phyloP scores from a whole-genome alignment of 495 filamentous ascomycete genomes.

The Bacidia gigantensis region DNA sequence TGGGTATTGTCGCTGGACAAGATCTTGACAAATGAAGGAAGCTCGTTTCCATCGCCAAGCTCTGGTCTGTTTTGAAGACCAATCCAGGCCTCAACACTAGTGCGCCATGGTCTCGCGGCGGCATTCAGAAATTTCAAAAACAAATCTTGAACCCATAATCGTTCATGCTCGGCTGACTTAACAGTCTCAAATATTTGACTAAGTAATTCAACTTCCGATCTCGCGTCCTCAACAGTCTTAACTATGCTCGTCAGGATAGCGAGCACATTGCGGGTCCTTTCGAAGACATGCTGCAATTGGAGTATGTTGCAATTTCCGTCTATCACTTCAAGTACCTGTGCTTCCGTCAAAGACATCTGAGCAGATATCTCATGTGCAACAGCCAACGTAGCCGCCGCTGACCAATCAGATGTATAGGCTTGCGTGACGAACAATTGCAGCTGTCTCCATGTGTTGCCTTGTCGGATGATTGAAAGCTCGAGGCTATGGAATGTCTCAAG shows the following conservation, averaged over 20 bases:
- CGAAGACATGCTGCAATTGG: slow-evolving; percentile 54
- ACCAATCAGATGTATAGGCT: slow-evolving; percentile 18
- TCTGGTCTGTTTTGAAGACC: slow-evolving; percentile 48
- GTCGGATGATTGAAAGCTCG: slow-evolving; percentile 40
- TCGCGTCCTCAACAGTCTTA: slow-evolving; percentile 34
- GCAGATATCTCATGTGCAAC: slow-evolving; percentile 45
- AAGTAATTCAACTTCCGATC: slow-evolving; percentile 54
- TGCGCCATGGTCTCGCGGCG: slow-evolving; percentile 54
- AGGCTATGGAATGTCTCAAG: slow-evolving; percentile 40
- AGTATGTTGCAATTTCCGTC: slow-evolving; percentile 37
- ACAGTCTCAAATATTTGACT: slow-evolving; percentile 51
- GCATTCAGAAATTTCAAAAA: slow-evolving; percentile 51
- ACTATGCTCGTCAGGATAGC: slow-evolving; percentile 47
- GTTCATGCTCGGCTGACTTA: slow-evolving; percentile 48
- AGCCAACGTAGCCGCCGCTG: slow-evolving; percentile 42
- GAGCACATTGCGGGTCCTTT: slow-evolving; percentile 48
- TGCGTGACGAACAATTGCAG: slow-evolving; percentile 40
- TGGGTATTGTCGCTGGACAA: background rate
- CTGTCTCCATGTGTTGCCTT: slow-evolving; percentile 42
- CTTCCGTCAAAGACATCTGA: slow-evolving; percentile 41
- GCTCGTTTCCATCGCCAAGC: slow-evolving; percentile 29
- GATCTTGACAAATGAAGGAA: slow-evolving; percentile 42
- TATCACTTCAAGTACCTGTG: slow-evolving; percentile 34
- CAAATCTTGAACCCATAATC: slow-evolving; percentile 45
- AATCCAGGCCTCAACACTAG: slow-evolving; percentile 61